Percentiles rank a stretch among this genome's conserved stretches.
phyloP scores from a whole-genome alignment of 768 basidiomycete genomes.

The Inosperma sp. region DNA sequence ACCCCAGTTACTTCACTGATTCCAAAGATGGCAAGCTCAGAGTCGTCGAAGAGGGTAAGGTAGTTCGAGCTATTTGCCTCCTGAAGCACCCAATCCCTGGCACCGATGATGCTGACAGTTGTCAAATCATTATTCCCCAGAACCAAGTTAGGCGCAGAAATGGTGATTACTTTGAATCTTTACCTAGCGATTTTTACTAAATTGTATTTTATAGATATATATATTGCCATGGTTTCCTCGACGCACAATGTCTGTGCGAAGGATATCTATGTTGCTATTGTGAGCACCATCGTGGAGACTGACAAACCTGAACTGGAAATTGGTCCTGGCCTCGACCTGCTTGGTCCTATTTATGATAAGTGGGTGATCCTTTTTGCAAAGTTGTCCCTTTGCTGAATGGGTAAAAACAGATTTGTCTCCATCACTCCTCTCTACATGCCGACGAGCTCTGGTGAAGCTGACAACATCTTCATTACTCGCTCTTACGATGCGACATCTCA shows the following conservation, averaged over 20 bases:
- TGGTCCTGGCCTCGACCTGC: slow-evolving; percentile 81
- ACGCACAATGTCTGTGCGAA: slow-evolving; percentile 98
- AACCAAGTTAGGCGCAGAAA: slow-evolving; percentile 93
- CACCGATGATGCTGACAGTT: slow-evolving; percentile 91
- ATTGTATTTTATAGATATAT: slow-evolving; percentile 67
- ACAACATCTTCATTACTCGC: slow-evolving; percentile 95
- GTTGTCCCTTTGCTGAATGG: background rate
- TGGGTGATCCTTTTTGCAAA: slow-evolving; percentile 33
- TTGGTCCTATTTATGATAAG: slow-evolving; percentile 95
- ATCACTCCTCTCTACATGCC: slow-evolving; percentile 88
- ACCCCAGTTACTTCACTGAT: slow-evolving; percentile 94
- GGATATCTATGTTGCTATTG: slow-evolving; percentile 93
- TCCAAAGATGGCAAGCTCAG: slow-evolving; percentile 65
- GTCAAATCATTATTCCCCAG: slow-evolving; percentile 98
- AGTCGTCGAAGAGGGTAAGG: slow-evolving; percentile 90
- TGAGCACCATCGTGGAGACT: slow-evolving; percentile 98
- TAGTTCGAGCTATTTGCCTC: slow-evolving; percentile 95
- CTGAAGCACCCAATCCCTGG: slow-evolving; percentile 98
- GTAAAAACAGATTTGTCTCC: slow-evolving; percentile 69
- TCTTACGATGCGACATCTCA: slow-evolving; percentile 99
- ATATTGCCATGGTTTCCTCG: slow-evolving; percentile 95
- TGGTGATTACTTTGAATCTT: slow-evolving; percentile 47
- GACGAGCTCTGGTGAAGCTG: slow-evolving; percentile 69
- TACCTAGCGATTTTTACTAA: slow-evolving; percentile 1
- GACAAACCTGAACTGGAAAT: slow-evolving; percentile 89